Percentiles rank a stretch among this genome's conserved stretches.
phyloP scores from a whole-genome alignment of 495 filamentous ascomycete genomes.

The Acidiella bohemica region DNA sequence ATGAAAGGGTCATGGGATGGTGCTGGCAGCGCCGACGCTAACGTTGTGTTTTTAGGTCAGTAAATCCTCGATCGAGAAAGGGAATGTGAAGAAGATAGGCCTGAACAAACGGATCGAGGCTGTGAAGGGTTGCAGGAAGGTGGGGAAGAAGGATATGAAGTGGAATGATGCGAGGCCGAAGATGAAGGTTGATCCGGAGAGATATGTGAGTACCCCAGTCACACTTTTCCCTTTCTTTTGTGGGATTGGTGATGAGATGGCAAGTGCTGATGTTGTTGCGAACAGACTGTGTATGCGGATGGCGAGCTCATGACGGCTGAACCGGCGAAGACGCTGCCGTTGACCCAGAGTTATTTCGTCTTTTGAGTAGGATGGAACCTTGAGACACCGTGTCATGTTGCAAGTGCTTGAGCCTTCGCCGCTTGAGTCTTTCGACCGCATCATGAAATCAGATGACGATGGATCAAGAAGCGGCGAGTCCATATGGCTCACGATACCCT shows the following conservation, averaged over 20 bases:
- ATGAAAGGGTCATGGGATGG: too few relatives aligned
- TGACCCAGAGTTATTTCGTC: slow-evolving; percentile 71
- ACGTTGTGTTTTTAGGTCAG: too few relatives aligned
- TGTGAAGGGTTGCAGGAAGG: slow-evolving; percentile 62
- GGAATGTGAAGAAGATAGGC: slow-evolving; percentile 52
- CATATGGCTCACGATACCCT: too few relatives aligned
- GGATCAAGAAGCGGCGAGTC: too few relatives aligned
- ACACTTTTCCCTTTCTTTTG: not conserved
- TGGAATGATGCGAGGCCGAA: slow-evolving; percentile 76
- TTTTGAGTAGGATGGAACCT: too few relatives aligned
- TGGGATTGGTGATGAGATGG: not conserved
- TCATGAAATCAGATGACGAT: too few relatives aligned
- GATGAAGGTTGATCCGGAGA: slow-evolving; percentile 92
- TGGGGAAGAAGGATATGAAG: slow-evolving; percentile 89
- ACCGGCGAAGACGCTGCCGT: slow-evolving; percentile 56
- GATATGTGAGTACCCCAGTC: slow-evolving; percentile 42
- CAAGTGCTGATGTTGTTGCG: slow-evolving; percentile 2
- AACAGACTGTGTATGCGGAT: slow-evolving; percentile 68
- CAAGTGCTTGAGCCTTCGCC: too few relatives aligned
- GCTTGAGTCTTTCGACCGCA: too few relatives aligned
- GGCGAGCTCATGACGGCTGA: slow-evolving; percentile 61
- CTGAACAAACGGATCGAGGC: slow-evolving; percentile 71
- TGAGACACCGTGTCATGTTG: too few relatives aligned
- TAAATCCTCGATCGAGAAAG: slow-evolving; percentile 50
- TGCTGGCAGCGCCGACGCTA: too few relatives aligned